Conservation (phyloP, 176 grass and related monocot species). For the Lolium perenne region DNA sequence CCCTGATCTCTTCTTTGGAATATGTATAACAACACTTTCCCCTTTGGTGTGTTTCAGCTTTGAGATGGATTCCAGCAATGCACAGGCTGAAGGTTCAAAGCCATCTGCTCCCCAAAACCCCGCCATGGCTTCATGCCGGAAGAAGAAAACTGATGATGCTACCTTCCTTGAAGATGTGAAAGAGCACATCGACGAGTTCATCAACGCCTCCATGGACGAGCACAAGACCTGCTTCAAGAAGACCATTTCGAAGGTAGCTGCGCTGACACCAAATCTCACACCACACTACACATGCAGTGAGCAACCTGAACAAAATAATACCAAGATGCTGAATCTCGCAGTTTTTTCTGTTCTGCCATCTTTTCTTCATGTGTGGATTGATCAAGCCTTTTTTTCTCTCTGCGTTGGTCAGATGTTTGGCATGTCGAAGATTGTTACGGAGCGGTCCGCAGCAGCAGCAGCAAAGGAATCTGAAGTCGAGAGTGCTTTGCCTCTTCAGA, state of each 20-base stretch:
- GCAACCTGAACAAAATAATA: no score
- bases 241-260: constrained; percentile 77
- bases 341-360: neutral
- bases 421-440: constrained; percentile 84
- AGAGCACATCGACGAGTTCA: constrained; percentile 91
- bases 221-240: constrained; percentile 96
- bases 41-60: constrained; percentile 4
- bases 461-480: constrained; percentile 74
- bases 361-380: neutral
- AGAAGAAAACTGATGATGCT: constrained; percentile 79
- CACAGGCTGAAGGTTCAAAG: constrained; percentile 43
- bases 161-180: constrained; percentile 80
- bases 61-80: constrained; percentile 68
- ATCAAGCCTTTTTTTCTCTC: neutral
- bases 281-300: no score
- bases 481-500: constrained; percentile 81
- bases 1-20: neutral
- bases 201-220: constrained; percentile 93
- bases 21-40: neutral
- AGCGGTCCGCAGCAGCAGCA: constrained; percentile 46
- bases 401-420: constrained; percentile 79
- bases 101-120: constrained; percentile 50
- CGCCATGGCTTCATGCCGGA: constrained; percentile 75
- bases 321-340: neutral
- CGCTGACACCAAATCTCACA: no score